Evolutionary conservation across 257 asterid species (phyloP).

Genomic region (Rubia yunnanensis): DNA sequence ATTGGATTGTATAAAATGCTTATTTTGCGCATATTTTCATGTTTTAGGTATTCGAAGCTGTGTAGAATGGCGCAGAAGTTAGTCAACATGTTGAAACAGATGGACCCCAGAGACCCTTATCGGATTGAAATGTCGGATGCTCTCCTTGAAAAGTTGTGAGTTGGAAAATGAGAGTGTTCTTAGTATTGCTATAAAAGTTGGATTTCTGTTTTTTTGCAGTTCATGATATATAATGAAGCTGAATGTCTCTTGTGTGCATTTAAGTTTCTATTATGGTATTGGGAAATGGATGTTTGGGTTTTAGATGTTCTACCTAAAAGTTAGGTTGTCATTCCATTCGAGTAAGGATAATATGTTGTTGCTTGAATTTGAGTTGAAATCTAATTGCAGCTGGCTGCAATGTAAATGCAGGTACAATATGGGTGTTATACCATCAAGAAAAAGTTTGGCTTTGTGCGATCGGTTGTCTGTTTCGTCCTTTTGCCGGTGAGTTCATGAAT

Average conservation of each 20-base stretch:
- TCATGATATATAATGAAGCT: background rate
- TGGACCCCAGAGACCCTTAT: constrained; percentile 71
- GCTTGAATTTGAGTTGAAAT: background rate
- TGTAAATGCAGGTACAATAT: constrained; percentile 67
- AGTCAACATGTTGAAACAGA: constrained; percentile 79
- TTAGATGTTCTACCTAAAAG: too few relatives aligned
- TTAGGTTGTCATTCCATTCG: background rate
- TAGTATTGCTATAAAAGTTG: background rate
- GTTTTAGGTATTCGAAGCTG: constrained; percentile 63
- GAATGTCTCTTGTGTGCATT: background rate
- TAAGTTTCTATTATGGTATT: too few relatives aligned
- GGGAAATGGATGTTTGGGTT: too few relatives aligned
- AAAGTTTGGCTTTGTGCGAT: constrained; percentile 81
- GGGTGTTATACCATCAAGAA: constrained; percentile 82
- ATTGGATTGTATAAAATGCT: background rate
- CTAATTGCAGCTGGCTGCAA: background rate
- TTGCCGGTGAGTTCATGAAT: constrained; percentile 50
- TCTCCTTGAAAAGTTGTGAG: constrained; percentile 87
- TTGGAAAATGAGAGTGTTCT: background rate
- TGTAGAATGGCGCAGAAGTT: constrained; percentile 84
- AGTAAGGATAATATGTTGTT: background rate
- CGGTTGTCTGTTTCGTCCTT: constrained; percentile 73
- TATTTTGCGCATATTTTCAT: background rate
- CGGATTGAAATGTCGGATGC: constrained; percentile 87
- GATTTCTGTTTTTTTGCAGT: background rate